A percentile compares a stretch with the other conserved stretches of the same genome.
Evolutionary conservation across 768 basidiomycete species (phyloP).

Genomic region (Gelatoporia subvermispora): DNA sequence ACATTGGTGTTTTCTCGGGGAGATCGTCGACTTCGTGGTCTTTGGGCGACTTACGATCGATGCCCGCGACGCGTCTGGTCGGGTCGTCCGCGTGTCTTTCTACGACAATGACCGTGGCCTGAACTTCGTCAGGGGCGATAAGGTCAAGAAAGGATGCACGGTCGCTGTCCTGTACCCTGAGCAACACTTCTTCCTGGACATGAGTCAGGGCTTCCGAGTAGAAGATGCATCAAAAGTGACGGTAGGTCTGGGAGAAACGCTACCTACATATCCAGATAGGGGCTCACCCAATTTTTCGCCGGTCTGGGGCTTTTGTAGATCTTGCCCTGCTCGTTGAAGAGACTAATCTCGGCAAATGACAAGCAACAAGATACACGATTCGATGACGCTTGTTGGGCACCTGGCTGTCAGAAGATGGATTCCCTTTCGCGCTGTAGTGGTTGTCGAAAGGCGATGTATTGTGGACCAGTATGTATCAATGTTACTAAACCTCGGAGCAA

Average conservation of each 20-base stretch:
- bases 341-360: constrained; percentile 1
- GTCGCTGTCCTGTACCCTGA: constrained; percentile 7
- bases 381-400: background rate
- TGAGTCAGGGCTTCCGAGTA: constrained; percentile 1
- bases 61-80: background rate
- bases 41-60: background rate
- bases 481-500: too few relatives aligned
- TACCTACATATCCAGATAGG: too few relatives aligned
- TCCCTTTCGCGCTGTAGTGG: background rate
- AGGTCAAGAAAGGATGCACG: constrained; percentile 1
- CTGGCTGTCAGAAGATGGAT: background rate
- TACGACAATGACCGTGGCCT: background rate
- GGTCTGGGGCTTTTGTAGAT: background rate
- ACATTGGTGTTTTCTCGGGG: constrained; percentile 7
- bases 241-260: background rate
- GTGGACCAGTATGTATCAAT: background rate
- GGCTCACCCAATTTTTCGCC: too few relatives aligned
- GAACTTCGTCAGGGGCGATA: background rate
- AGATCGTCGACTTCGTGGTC: background rate
- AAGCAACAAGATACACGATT: background rate
- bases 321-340: background rate
- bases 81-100: constrained; percentile 1
- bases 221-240: constrained; percentile 1
- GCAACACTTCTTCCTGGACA: constrained; percentile 5
- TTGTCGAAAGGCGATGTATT: constrained; percentile 1